Conservation (phyloP, 768 basidiomycete genomes). For the Leucosporidium creatinivorum region DNA sequence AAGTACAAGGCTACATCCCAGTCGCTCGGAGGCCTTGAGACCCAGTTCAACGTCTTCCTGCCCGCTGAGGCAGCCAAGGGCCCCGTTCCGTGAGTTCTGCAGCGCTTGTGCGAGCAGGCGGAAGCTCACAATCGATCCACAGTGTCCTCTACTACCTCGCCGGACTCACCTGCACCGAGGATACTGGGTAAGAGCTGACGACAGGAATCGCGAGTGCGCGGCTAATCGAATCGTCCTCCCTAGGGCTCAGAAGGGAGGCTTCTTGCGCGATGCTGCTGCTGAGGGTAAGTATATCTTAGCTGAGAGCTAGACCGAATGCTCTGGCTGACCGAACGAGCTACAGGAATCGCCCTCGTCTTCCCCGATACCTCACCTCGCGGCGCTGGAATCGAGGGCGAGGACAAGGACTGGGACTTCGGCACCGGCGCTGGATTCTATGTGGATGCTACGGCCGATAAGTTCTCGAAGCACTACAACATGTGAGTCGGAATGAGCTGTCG, state of each 20-base stretch:
- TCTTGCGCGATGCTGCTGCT: slow-evolving; percentile 73
- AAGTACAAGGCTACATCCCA: slow-evolving; percentile 72
- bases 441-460: slow-evolving; percentile 63
- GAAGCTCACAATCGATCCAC: slow-evolving; percentile 31
- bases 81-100: slow-evolving; percentile 41
- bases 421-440: slow-evolving; percentile 81
- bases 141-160: slow-evolving; percentile 73
- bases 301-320: background rate
- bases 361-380: slow-evolving; percentile 95
- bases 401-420: slow-evolving; percentile 67
- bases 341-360: slow-evolving; percentile 79
- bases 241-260: slow-evolving; percentile 88
- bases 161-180: slow-evolving; percentile 78
- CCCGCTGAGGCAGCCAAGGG: slow-evolving; percentile 53
- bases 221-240: background rate
- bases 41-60: slow-evolving; percentile 83
- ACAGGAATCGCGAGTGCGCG: background rate
- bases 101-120: slow-evolving; percentile 45
- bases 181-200: slow-evolving; percentile 63
- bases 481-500: no score
- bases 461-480: slow-evolving; percentile 43
- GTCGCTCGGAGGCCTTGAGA: slow-evolving; percentile 44
- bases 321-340: background rate
- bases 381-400: slow-evolving; percentile 55
- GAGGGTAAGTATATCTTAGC: slow-evolving; percentile 42